Conservation (phyloP, 2,329 filamentous ascomycete species). For the Microsporum audouinii region DNA sequence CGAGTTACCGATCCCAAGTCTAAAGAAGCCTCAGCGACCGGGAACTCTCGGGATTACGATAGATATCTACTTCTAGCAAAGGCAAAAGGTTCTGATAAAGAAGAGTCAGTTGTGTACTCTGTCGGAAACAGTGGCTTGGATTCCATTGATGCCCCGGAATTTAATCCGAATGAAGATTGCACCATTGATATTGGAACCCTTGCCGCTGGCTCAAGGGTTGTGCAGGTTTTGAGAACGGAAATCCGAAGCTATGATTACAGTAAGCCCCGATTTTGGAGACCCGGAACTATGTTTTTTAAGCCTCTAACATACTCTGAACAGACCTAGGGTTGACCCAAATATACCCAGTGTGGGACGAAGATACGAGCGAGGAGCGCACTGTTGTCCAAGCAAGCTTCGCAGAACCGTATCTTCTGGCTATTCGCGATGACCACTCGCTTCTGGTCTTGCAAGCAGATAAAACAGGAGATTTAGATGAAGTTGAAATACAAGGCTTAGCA, state of each 20-base stretch:
- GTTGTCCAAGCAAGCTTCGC: constrained; percentile 71
- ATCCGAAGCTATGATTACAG: constrained; percentile 83
- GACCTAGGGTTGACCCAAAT: constrained; percentile 85
- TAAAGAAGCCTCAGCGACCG: constrained; percentile 36
- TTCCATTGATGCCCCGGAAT: constrained; percentile 70
- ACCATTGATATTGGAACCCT: constrained; percentile 79
- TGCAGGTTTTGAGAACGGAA: constrained; percentile 79
- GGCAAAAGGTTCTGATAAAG: constrained; percentile 51
- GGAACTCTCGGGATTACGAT: constrained; percentile 51
- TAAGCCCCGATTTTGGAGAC: constrained; percentile 37
- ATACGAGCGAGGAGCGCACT: constrained; percentile 66
- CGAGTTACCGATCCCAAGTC: constrained; percentile 38
- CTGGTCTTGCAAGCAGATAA: constrained; percentile 69
- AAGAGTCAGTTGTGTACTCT: constrained; percentile 67
- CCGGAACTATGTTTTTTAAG: not conserved
- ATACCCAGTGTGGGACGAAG: constrained; percentile 82
- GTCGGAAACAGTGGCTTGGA: constrained; percentile 64
- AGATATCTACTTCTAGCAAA: constrained; percentile 77
- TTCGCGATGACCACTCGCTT: constrained; percentile 72
- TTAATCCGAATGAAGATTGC: constrained; percentile 76
- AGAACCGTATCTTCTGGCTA: constrained; percentile 72
- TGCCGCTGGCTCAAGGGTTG: constrained; percentile 65
- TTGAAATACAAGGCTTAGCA: constrained; percentile 51
- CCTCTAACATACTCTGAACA: constrained; percentile 24
- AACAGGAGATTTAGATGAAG: constrained; percentile 73